Conservation (phyloP, 345 rosid genomes). For the Populus alba region DNA sequence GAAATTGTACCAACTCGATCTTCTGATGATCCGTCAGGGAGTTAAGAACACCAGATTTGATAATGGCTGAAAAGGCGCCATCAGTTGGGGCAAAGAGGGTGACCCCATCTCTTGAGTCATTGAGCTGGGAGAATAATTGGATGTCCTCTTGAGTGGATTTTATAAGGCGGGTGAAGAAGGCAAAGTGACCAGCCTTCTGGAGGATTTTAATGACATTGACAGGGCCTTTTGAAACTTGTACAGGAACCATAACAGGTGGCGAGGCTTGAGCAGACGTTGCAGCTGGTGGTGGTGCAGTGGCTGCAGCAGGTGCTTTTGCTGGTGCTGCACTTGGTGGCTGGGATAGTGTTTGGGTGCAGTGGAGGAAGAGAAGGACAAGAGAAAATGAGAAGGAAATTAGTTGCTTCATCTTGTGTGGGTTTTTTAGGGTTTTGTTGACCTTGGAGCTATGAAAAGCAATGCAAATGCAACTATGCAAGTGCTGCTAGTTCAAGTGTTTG, state of each 20-base stretch:
- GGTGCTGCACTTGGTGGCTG: constrained; percentile 9
- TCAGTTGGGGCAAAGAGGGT: neutral
- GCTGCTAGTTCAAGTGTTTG: neutral
- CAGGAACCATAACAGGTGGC: neutral
- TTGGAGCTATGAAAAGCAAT: neutral
- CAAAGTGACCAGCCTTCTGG: neutral
- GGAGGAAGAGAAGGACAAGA: constrained; percentile 1
- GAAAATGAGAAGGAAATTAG: neutral
- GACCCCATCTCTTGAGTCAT: neutral
- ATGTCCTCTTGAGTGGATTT: neutral
- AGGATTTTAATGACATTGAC: neutral
- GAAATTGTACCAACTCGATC: neutral
- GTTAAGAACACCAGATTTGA: neutral
- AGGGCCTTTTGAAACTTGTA: neutral
- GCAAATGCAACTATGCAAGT: neutral
- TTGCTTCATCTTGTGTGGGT: neutral
- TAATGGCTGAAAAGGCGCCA: neutral
- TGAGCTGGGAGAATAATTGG: neutral
- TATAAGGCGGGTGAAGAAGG: neutral
- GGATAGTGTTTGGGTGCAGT: constrained; percentile 1
- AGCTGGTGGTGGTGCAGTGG: neutral
- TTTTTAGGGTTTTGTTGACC: neutral
- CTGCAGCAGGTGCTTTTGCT: neutral
- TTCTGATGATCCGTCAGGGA: neutral
- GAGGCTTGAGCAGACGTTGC: neutral